A percentile compares a stretch with the other conserved stretches of the same genome.
Conservation (phyloP, 306 rosid species). For the Cicer arietinum region DNA sequence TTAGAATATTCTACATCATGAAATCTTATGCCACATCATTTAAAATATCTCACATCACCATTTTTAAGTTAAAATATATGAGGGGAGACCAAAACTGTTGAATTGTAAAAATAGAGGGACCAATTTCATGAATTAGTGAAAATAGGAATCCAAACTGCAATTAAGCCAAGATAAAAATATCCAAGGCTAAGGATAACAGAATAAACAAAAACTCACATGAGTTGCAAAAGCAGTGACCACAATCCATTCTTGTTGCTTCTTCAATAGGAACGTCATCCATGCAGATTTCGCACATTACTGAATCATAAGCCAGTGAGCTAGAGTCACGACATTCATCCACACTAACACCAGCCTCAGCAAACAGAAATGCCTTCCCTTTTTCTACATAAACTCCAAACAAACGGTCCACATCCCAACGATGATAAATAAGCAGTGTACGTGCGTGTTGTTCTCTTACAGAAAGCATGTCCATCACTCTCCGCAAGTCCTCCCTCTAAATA, state of each 20-base stretch:
- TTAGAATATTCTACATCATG: too few species aligned
- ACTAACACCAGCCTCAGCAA: slow-evolving; percentile 79
- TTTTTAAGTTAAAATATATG: too few species aligned
- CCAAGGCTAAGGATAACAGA: slow-evolving; percentile 7
- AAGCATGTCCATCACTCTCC: slow-evolving; percentile 79
- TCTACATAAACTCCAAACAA: slow-evolving; percentile 75
- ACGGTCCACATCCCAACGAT: slow-evolving; percentile 89
- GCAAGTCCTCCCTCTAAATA: slow-evolving; percentile 83
- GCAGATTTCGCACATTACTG: slow-evolving; percentile 73
- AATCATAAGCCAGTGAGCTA: slow-evolving; percentile 43
- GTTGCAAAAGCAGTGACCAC: slow-evolving; percentile 96
- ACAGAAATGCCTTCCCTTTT: slow-evolving; percentile 61
- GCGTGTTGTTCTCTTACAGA: slow-evolving; percentile 83
- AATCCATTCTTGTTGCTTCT: slow-evolving; percentile 82
- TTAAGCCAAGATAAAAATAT: background rate
- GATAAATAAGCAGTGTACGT: slow-evolving; percentile 79
- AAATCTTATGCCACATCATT: too few species aligned
- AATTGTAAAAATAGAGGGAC: too few species aligned
- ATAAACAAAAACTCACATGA: slow-evolving; percentile 61
- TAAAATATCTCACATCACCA: too few species aligned
- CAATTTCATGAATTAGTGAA: too few species aligned
- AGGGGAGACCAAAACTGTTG: too few species aligned
- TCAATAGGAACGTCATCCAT: slow-evolving; percentile 69
- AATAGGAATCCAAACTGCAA: too few species aligned
- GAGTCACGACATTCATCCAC: slow-evolving; percentile 54